Evolutionary conservation across 2,329 filamentous ascomycete genomes (phyloP).

Genomic region (Colletotrichum sp.): DNA sequence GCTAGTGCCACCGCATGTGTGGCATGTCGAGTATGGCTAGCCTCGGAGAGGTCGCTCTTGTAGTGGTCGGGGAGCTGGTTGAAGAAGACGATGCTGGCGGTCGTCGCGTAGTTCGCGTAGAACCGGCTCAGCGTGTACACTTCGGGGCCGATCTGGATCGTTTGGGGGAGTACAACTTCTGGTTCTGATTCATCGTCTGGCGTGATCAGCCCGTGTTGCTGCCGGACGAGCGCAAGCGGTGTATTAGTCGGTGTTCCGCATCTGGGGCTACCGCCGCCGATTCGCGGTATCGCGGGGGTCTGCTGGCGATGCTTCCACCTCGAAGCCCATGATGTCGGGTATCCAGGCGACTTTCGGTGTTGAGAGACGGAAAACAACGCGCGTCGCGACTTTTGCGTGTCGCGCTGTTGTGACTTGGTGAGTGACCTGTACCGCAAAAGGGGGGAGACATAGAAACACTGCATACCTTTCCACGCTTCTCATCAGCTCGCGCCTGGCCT

Average conservation of each 20-base stretch:
- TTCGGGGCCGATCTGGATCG: background rate
- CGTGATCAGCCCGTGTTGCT: background rate
- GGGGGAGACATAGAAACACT: background rate
- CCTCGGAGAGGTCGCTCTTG: background rate
- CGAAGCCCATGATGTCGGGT: background rate
- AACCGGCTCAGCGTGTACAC: background rate
- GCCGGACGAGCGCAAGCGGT: background rate
- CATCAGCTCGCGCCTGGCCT: background rate
- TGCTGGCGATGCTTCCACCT: slow-evolving; percentile 5
- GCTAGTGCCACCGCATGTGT: slow-evolving; percentile 12
- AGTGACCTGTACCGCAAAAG: background rate
- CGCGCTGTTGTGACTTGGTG: background rate
- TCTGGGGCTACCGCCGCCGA: background rate
- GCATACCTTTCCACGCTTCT: background rate
- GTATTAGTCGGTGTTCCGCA: background rate
- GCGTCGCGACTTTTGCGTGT: background rate
- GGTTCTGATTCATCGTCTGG: background rate
- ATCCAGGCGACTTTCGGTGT: background rate
- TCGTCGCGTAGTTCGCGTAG: background rate
- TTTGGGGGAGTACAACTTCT: background rate
- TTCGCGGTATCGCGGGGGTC: background rate
- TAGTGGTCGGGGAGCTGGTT: background rate
- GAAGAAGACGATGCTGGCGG: background rate
- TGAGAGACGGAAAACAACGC: background rate
- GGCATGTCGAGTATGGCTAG: slow-evolving; percentile 3